These are phyloP conservation scores for Metschnikowia reukaufii DNA, from an alignment of 805 yeast species.

Conservation along the genomic window DNA sequence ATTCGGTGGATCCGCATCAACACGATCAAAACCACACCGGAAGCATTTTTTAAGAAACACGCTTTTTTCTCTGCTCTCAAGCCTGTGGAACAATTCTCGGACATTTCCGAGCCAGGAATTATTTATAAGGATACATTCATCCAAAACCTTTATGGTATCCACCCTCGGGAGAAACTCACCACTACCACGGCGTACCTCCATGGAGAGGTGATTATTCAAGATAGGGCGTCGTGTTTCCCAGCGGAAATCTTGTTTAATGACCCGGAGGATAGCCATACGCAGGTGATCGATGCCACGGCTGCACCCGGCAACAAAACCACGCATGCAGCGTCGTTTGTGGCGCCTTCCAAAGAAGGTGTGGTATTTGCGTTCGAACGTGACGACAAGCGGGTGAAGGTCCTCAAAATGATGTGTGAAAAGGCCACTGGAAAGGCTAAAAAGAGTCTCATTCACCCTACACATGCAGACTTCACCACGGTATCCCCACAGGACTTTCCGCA, in stretches of 20 bases:
- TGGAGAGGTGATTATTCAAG: slow-evolving; percentile 89
- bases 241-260: slow-evolving; percentile 66
- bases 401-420: slow-evolving; percentile 72
- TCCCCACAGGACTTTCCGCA: slow-evolving; percentile 58
- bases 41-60: slow-evolving; percentile 38
- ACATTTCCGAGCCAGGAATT: slow-evolving; percentile 48
- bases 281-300: slow-evolving; percentile 89
- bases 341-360: slow-evolving; percentile 30
- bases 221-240: slow-evolving; percentile 96
- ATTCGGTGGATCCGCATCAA: slow-evolving; percentile 81
- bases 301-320: slow-evolving; percentile 99
- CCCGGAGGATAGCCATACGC: slow-evolving; percentile 53
- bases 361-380: slow-evolving; percentile 90
- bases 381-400: slow-evolving; percentile 61
- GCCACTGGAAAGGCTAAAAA: slow-evolving; percentile 48
- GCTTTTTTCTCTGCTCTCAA: slow-evolving; percentile 42
- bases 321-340: slow-evolving; percentile 72
- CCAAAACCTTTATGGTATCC: slow-evolving; percentile 77
- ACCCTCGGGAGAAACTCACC: slow-evolving; percentile 71
- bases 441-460: slow-evolving; percentile 47
- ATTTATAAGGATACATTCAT: slow-evolving; percentile 74
- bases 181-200: slow-evolving; percentile 63
- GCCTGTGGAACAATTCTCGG: slow-evolving; percentile 46
- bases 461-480: slow-evolving; percentile 64
- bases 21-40: slow-evolving; percentile 49